Conservation (phyloP, 225 moss, liverwort and hornwort genomes). For the Lunularia cruciata region DNA sequence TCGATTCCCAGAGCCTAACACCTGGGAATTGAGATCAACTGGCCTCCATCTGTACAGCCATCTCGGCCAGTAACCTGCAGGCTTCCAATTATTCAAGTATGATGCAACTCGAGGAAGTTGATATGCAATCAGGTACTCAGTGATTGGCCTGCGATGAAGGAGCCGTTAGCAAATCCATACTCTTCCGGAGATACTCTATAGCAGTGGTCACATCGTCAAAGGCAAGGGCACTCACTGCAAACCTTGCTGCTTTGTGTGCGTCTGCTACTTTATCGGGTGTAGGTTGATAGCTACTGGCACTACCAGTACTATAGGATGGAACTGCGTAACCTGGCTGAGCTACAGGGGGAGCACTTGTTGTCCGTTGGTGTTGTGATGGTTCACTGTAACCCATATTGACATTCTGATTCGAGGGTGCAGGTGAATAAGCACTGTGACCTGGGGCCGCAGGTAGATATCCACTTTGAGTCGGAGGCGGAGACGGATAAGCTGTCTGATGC, state of each 20-base stretch:
- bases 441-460: constrained; percentile 21
- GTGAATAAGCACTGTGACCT: constrained; percentile 39
- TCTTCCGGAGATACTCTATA: constrained; percentile 77
- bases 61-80: background rate
- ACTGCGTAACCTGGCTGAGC: constrained; percentile 56
- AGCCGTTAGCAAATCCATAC: constrained; percentile 82
- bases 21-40: background rate
- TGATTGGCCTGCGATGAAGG: constrained; percentile 46
- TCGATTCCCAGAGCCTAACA: too few species aligned
- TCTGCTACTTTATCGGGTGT: constrained; percentile 81
- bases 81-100: background rate
- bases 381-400: constrained; percentile 42
- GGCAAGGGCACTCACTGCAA: constrained; percentile 95
- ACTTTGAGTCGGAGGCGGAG: constrained; percentile 34
- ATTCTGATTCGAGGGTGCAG: constrained; percentile 31
- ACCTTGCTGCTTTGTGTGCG: constrained; percentile 94
- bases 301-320: constrained; percentile 44
- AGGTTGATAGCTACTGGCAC: constrained; percentile 68
- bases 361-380: constrained; percentile 39
- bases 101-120: background rate
- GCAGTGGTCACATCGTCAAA: constrained; percentile 95
- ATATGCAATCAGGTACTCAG: background rate
- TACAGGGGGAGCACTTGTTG: constrained; percentile 53
- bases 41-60: background rate
- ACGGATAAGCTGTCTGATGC: constrained; percentile 41